Percentiles rank a stretch among this genome's conserved stretches.
These are phyloP conservation scores for Cryptococcus sp. DNA, from an alignment of 1,284 basidiomycete species.

Conservation along the genomic window DNA sequence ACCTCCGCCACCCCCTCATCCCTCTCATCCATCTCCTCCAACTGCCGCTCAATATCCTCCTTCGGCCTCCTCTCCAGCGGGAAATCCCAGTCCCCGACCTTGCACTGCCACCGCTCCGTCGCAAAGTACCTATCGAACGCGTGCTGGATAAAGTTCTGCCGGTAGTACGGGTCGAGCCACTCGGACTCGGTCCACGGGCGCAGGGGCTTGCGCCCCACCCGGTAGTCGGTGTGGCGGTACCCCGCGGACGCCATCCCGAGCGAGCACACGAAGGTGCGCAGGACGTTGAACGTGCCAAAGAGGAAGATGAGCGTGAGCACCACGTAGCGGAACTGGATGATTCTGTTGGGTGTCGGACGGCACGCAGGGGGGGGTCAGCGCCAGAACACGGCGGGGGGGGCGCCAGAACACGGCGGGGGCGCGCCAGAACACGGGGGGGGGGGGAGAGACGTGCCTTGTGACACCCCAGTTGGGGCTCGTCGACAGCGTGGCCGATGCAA, in stretches of 20 bases:
- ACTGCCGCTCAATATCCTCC: conserved; percentile 11
- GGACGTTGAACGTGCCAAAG: conserved; percentile 31
- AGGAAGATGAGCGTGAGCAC: conserved; percentile 25
- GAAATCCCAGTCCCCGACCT: conserved; percentile 22
- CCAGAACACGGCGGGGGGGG: background rate
- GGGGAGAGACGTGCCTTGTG: conserved; percentile 9
- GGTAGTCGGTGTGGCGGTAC: conserved; percentile 12
- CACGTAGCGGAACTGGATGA: conserved; percentile 24
- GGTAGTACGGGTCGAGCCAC: conserved; percentile 12
- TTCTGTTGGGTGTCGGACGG: background rate
- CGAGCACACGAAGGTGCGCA: conserved; percentile 14
- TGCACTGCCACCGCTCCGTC: conserved; percentile 18
- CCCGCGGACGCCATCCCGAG: conserved; percentile 7
- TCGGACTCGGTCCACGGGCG: conserved; percentile 17
- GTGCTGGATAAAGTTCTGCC: conserved; percentile 12
- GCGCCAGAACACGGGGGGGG: background rate
- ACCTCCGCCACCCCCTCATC: conserved; percentile 4
- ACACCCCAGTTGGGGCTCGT: conserved; percentile 30
- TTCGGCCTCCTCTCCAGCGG: conserved; percentile 10
- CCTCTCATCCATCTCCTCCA: background rate
- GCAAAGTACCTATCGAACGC: conserved; percentile 8
- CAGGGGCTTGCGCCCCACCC: conserved; percentile 23
- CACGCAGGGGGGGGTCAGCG: no score
- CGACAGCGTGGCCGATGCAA: conserved; percentile 20
- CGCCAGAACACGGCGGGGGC: background rate